Base-by-base conservation (phyloP, 768 basidiomycete genomes). In the Lentinula sp. region DNA sequence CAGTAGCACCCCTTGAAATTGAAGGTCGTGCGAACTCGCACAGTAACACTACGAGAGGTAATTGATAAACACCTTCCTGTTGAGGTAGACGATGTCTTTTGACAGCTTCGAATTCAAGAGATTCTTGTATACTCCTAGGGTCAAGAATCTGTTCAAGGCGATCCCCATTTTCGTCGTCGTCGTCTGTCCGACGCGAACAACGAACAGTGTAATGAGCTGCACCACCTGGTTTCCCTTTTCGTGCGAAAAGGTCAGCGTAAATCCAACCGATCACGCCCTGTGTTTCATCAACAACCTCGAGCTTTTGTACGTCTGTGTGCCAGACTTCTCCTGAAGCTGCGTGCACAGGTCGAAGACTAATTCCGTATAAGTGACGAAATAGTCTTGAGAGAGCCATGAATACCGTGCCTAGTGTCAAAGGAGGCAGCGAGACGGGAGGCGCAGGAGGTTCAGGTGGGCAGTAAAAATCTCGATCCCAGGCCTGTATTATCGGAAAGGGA, bases 381-480 rank as follows among this genome's bases (percentile, higher is more conserved):
- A 99, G 77, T 28, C 89, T 81, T 1, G 95, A 95, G n/a, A 98
- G 78, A 4, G 90, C 95, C 80, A 89, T 87, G 69, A 98, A 88
- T 65, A 91, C 88, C 7, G 89, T 90, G n/a, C 97, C 97, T 18
- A 93, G 82, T 2, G 93, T 94, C 63, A 93, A 80, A 32, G 86
- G 81, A 32, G 87, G 85, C 63, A 93, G 75, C 63, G 90, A 74
- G 71, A 89, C 76, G 60, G 89, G 84, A 31, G 93, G 89, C 11
- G 86, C 83, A 32, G 87, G 86, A 10, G 86, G 84, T 71, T 91
- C 86, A 4, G 87, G 87, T 0, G 89, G 88, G 61, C 92, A 89
- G 72, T 94, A 98, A 70, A 88, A 96, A 65, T 98, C 95, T 65
- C 95, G 83, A 74, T 98, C 97, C 97, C 97, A 99, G n/a, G 94